A percentile compares a stretch with the other conserved stretches of the same genome.
Conservation (phyloP, 1,284 basidiomycete genomes). For the Naganishia albida region DNA sequence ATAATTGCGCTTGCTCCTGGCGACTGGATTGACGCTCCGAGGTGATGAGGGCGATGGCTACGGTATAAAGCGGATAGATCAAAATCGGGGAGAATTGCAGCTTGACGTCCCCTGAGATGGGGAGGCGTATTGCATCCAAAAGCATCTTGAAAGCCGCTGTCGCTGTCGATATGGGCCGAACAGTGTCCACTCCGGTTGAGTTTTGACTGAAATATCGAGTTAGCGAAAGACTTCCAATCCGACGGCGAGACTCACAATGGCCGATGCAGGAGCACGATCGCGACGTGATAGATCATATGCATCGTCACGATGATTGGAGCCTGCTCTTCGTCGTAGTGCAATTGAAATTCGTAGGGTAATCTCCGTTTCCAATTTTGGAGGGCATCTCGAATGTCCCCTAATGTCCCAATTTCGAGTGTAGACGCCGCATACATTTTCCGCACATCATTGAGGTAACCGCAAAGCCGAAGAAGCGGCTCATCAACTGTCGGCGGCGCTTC, state of each 20-base stretch:
- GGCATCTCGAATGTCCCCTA: slow-evolving; percentile 22
- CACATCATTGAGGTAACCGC: slow-evolving; percentile 14
- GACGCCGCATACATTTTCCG: slow-evolving; percentile 28
- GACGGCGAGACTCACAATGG: slow-evolving; percentile 25
- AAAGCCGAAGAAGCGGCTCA: slow-evolving; percentile 10
- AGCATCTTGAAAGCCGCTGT: slow-evolving; percentile 27
- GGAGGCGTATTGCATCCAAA: slow-evolving; percentile 21
- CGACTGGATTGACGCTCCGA: slow-evolving; percentile 18
- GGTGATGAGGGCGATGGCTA: slow-evolving; percentile 26
- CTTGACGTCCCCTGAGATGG: slow-evolving; percentile 9
- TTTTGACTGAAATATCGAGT: slow-evolving; percentile 13
- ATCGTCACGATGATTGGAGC: slow-evolving; percentile 17
- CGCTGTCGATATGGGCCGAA: slow-evolving; percentile 13
- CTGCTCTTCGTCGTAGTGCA: slow-evolving; percentile 22
- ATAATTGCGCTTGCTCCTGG: not conserved
- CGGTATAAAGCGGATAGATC: slow-evolving; percentile 25
- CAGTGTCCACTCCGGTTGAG: slow-evolving; percentile 14
- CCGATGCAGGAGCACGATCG: slow-evolving; percentile 22
- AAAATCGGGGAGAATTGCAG: slow-evolving; percentile 28
- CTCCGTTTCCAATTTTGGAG: slow-evolving; percentile 25
- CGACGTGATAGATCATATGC: slow-evolving; percentile 31
- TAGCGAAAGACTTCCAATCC: not conserved
- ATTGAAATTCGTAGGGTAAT: slow-evolving; percentile 13
- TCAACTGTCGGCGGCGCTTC: slow-evolving; percentile 5
- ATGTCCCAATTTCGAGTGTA: not conserved